These are phyloP conservation scores for Blastocystis hominis DNA, from an alignment of 352 stramenopile species.

Conservation along the genomic window DNA sequence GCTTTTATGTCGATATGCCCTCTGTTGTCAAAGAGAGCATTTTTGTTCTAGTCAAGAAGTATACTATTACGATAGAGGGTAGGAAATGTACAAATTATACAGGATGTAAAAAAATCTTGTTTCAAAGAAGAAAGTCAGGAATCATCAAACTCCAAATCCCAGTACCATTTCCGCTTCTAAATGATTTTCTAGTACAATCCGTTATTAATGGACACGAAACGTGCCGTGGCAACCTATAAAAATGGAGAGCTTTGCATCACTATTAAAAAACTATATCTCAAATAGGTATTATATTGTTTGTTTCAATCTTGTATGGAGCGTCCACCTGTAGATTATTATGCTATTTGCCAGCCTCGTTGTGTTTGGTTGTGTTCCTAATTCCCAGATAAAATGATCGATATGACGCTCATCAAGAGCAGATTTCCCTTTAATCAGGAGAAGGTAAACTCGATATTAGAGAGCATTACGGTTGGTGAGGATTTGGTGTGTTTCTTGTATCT, in stretches of 20 bases:
- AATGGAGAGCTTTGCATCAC: conserved; percentile 40
- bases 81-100: not conserved
- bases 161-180: not conserved
- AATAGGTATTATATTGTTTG: not conserved
- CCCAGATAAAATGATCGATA: conserved; percentile 4
- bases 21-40: conserved; percentile 6
- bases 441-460: not conserved
- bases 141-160: conserved; percentile 6
- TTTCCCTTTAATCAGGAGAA: not conserved
- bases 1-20: conserved; percentile 17
- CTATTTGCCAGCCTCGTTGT: not conserved
- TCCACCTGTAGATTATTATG: not conserved
- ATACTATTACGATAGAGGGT: not conserved
- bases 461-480: not conserved
- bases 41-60: not conserved
- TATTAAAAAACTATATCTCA: not conserved
- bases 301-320: not conserved
- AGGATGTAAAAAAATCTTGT: conserved; percentile 22
- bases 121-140: not conserved
- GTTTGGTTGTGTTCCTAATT: not conserved
- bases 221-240: not conserved
- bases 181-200: conserved; percentile 31
- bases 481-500: not conserved
- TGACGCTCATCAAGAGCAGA: not conserved
- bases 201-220: not conserved